These are phyloP conservation scores for Prunus yedoensis DNA, from an alignment of 331 rosid species.

Conservation along the genomic window DNA sequence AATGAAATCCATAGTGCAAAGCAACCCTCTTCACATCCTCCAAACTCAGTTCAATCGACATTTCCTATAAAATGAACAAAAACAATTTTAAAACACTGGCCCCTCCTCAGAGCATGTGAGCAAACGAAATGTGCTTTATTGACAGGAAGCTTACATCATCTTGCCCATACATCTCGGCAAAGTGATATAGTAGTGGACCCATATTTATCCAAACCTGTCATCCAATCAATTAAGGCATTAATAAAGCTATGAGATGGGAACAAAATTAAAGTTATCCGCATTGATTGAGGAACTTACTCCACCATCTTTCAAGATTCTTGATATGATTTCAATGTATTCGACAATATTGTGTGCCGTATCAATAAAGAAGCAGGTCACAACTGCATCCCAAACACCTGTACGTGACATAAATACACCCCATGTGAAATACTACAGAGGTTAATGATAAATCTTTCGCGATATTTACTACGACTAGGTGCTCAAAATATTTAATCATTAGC, in stretches of 20 bases:
- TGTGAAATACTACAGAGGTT: conserved; percentile 22
- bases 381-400: conserved; percentile 92
- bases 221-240: background rate
- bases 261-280: background rate
- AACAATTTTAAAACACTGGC: conserved; percentile 4
- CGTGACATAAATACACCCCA: conserved; percentile 20
- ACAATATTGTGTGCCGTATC: conserved; percentile 92
- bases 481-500: background rate
- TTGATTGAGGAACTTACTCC: conserved; percentile 69
- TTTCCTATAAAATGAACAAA: conserved; percentile 51
- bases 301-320: conserved; percentile 76
- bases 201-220: conserved; percentile 95
- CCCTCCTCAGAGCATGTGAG: background rate
- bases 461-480: background rate
- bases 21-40: conserved; percentile 89
- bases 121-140: background rate
- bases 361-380: conserved; percentile 92
- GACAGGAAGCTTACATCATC: conserved; percentile 61
- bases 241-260: background rate
- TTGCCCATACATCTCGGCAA: conserved; percentile 85
- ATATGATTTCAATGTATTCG: conserved; percentile 88
- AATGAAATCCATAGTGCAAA: conserved; percentile 68
- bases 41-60: conserved; percentile 91
- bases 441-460: background rate
- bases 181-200: conserved; percentile 95